phyloP scores from a whole-genome alignment of 208 protist species.

The Tritrichomonas foetus region DNA sequence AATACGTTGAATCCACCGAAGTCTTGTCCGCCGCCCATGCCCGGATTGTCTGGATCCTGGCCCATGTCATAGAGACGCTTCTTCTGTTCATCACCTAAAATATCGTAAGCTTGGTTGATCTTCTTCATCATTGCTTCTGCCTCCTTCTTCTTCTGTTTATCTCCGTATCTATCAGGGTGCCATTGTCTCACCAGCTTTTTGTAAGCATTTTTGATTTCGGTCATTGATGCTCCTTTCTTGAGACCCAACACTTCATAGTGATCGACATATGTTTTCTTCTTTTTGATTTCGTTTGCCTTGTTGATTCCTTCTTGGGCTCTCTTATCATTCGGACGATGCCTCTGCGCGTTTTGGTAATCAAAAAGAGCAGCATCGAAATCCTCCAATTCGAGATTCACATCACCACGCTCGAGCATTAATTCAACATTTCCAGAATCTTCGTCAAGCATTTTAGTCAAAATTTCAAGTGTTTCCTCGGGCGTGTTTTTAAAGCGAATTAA shows the following conservation, averaged over 20 bases:
- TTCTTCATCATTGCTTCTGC: background rate
- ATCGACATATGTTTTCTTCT: background rate
- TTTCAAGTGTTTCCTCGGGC: background rate
- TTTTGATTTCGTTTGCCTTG: background rate
- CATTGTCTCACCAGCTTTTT: background rate
- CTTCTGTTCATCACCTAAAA: background rate
- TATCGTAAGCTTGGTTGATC: background rate
- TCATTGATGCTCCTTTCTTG: background rate
- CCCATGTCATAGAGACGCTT: background rate
- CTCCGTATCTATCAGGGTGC: background rate
- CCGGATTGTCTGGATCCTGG: background rate
- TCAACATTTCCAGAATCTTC: background rate
- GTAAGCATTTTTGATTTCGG: background rate
- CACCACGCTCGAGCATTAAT: background rate
- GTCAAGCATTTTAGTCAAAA: background rate
- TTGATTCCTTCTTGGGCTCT: background rate
- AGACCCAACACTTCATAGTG: background rate
- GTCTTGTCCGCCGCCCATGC: background rate
- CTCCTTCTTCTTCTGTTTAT: background rate
- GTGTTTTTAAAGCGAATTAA: background rate
- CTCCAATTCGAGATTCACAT: background rate
- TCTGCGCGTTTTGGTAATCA: background rate
- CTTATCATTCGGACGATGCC: background rate
- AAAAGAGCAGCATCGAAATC: slow-evolving; percentile 8
- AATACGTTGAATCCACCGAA: background rate